Base-by-base conservation (phyloP, 2,329 filamentous ascomycete genomes). In the Neocucurbitaria cava region DNA sequence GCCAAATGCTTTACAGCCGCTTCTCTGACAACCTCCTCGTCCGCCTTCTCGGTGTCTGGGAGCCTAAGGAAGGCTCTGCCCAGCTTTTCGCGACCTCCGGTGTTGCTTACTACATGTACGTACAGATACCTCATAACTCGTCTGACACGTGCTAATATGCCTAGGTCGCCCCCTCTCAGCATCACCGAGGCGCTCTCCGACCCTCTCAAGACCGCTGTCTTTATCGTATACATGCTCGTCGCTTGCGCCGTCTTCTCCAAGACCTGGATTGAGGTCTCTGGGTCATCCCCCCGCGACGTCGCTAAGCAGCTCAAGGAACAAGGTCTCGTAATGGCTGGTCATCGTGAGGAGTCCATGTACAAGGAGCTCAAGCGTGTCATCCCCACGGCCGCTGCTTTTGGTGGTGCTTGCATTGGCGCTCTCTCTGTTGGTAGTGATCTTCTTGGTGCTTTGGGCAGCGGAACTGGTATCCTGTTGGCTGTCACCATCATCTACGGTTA, bases 401-500 rank as follows among this genome's bases (percentile, higher is more conserved):
- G 96, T 79, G 95, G 95, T 85, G 95, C 95, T 66, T 98, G 94
- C 84, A 99, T 99, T 83, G 95, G 95, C 83, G 94, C 91, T 68
- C 88, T 99, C 63, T 98, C 94, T 47, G 94, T 99, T 72, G 88
- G 90, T 73, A 96, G 91, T 77, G 95, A 99, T 80, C 88, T 99
- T 62, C 87, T 98, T 79, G 95, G 95, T 69, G 95, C 96, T 74
- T 86, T 99, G 47, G 95, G 95, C 76, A 96, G 91, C 65, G 95
- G 95, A 75, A 99, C 95, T 71, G 93, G 95, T 89, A 99, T 96
- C 71, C 85, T 99, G 58, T 88, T 99, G 77, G 95, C 95, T 78
- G 95, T 99, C 75, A 99, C 96, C 89, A 99, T 99, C 77, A 99
- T 99, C 79, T 99, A 99, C 79, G 92, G 93, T 64, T 99, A 99